phyloP scores from a whole-genome alignment of 2,329 filamentous ascomycete genomes.

The Thelonectria discophora region DNA sequence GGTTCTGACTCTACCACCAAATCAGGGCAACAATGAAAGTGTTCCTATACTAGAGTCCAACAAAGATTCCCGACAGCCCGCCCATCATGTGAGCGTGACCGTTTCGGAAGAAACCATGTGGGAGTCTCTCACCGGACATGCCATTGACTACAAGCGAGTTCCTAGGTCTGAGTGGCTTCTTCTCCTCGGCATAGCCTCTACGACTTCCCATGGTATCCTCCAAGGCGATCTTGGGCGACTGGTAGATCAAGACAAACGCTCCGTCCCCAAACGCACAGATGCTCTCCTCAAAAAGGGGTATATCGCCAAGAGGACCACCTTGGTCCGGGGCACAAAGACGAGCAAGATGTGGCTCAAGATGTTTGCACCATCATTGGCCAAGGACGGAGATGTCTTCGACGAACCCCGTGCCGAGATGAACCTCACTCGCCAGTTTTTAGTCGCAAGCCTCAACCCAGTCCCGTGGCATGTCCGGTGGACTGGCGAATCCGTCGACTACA shows the following conservation, averaged over 20 bases:
- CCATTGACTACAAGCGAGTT: slow-evolving; percentile 65
- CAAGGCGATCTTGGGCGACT: slow-evolving; percentile 68
- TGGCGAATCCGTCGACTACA: slow-evolving; percentile 66
- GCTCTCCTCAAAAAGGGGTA: slow-evolving; percentile 68
- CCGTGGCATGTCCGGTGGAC: slow-evolving; percentile 66
- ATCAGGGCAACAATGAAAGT: slow-evolving; percentile 12
- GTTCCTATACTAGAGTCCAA: neutral
- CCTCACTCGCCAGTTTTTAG: slow-evolving; percentile 51
- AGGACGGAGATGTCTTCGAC: slow-evolving; percentile 42
- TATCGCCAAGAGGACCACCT: slow-evolving; percentile 67
- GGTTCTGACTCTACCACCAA: slow-evolving; percentile 36
- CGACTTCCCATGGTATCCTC: slow-evolving; percentile 63
- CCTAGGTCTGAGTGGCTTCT: slow-evolving; percentile 68
- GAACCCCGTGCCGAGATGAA: slow-evolving; percentile 48
- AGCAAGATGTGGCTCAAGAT: slow-evolving; percentile 69
- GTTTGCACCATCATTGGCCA: slow-evolving; percentile 59
- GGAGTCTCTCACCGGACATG: slow-evolving; percentile 67
- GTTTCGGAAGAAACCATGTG: slow-evolving; percentile 66
- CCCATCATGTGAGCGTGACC: slow-evolving; percentile 49
- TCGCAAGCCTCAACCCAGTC: slow-evolving; percentile 61
- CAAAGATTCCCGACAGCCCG: neutral
- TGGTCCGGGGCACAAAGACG: slow-evolving; percentile 67
- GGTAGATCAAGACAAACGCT: slow-evolving; percentile 70
- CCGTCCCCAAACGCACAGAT: slow-evolving; percentile 69
- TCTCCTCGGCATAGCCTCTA: slow-evolving; percentile 65